These are phyloP conservation scores for Colletotrichum lini DNA, from an alignment of 2,329 filamentous ascomycete species.

Conservation along the genomic window DNA sequence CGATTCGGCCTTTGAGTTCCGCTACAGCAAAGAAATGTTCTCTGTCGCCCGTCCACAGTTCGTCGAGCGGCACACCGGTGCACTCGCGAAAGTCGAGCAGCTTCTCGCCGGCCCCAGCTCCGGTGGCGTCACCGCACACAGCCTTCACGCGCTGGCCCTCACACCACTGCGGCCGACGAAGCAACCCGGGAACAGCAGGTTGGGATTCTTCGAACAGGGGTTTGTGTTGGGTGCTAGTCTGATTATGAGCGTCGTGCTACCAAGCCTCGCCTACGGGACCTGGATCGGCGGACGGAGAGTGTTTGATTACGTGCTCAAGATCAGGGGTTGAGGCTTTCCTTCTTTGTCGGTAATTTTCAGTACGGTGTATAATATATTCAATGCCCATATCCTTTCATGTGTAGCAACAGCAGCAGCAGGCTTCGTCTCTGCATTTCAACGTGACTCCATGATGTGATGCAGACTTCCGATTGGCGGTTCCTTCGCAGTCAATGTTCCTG, in stretches of 20 bases:
- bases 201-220: slow-evolving; percentile 36
- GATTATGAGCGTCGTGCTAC: slow-evolving; percentile 33
- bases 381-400: not conserved
- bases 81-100: slow-evolving; percentile 26
- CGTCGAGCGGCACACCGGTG: slow-evolving; percentile 20
- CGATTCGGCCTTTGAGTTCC: slow-evolving; percentile 22
- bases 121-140: slow-evolving; percentile 13
- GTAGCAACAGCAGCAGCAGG: no score
- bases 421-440: not conserved
- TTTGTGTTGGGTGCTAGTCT: slow-evolving; percentile 35
- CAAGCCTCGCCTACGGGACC: slow-evolving; percentile 36
- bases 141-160: slow-evolving; percentile 14
- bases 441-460: not conserved
- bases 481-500: not conserved
- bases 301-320: slow-evolving; percentile 33
- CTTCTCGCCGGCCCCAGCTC: slow-evolving; percentile 19
- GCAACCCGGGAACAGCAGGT: slow-evolving; percentile 33
- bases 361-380: not conserved
- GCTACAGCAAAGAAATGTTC: slow-evolving; percentile 38
- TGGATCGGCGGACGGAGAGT: slow-evolving; percentile 36
- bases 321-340: slow-evolving; percentile 1
- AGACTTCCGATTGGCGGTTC: not conserved
- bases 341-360: not conserved
- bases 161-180: slow-evolving; percentile 29
- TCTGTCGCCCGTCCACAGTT: slow-evolving; percentile 35